Evolutionary conservation across 2,329 filamentous ascomycete species (phyloP).

Genomic region (Paracamarosporium sp.): DNA sequence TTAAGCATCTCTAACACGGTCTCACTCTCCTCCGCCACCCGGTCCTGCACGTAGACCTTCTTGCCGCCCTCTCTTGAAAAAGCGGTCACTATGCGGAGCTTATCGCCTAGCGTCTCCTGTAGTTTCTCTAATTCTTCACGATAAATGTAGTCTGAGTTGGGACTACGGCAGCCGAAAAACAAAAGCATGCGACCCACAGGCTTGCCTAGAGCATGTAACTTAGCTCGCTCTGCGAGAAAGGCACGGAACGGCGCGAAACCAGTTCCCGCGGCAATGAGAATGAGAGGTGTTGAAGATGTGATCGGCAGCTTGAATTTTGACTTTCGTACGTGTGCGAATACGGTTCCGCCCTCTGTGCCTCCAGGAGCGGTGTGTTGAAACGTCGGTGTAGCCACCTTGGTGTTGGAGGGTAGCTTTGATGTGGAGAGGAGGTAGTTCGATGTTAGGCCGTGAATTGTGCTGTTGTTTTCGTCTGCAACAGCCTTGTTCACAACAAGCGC

Average conservation of each 20-base stretch:
- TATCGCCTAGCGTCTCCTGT: constrained; percentile 26
- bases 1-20: constrained; percentile 45
- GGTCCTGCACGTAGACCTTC: constrained; percentile 50
- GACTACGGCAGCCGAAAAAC: constrained; percentile 41
- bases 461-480: constrained; percentile 19
- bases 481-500: constrained; percentile 47
- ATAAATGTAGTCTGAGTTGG: constrained; percentile 42
- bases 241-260: constrained; percentile 44
- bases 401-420: constrained; percentile 26
- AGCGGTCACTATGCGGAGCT: constrained; percentile 31
- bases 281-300: constrained; percentile 52
- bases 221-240: constrained; percentile 43
- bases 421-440: constrained; percentile 48
- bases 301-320: constrained; percentile 57
- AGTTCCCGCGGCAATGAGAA: constrained; percentile 51
- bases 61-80: constrained; percentile 26
- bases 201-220: constrained; percentile 36
- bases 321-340: constrained; percentile 50
- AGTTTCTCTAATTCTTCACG: constrained; percentile 30
- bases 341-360: constrained; percentile 24
- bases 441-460: constrained; percentile 44
- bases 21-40: constrained; percentile 35
- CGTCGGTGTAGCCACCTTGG: constrained; percentile 18
- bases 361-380: constrained; percentile 21
- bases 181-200: constrained; percentile 37